Evolutionary conservation across 345 rosid species (phyloP).

Genomic region (Nephelium lappaceum): DNA sequence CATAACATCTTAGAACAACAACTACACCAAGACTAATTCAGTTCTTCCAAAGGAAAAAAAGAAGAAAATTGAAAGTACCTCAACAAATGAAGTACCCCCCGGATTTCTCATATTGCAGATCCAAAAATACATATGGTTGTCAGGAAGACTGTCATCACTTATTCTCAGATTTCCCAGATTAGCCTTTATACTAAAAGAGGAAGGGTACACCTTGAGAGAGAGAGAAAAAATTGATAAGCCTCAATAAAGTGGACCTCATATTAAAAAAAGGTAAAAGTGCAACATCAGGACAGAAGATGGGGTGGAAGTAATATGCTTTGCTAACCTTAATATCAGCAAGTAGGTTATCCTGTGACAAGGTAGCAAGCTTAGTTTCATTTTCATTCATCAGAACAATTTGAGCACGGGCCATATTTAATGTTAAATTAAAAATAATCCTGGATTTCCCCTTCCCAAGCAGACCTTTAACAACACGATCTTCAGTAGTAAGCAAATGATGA

Average conservation of each 20-base stretch:
- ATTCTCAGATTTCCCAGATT: slow-evolving; percentile 89
- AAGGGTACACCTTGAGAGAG: slow-evolving; percentile 81
- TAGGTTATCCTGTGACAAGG: slow-evolving; percentile 87
- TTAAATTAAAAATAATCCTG: slow-evolving; percentile 73
- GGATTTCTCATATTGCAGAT: slow-evolving; percentile 99
- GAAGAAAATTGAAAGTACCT: slow-evolving; percentile 47
- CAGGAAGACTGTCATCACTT: slow-evolving; percentile 94
- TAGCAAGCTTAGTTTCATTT: slow-evolving; percentile 81
- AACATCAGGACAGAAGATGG: slow-evolving; percentile 2
- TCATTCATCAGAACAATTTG: slow-evolving; percentile 93
- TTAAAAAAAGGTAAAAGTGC: slow-evolving; percentile 13
- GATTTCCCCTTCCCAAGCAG: slow-evolving; percentile 94
- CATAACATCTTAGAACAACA: not conserved
- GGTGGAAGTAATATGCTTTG: slow-evolving; percentile 13
- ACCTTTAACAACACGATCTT: slow-evolving; percentile 79
- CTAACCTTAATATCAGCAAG: slow-evolving; percentile 87
- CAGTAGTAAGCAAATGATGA: slow-evolving; percentile 28
- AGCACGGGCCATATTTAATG: slow-evolving; percentile 86
- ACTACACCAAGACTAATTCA: not conserved
- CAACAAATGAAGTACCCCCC: slow-evolving; percentile 95
- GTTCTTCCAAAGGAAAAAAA: slow-evolving; percentile 8
- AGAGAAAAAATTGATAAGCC: slow-evolving; percentile 28
- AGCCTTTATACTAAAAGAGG: slow-evolving; percentile 88
- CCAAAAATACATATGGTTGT: slow-evolving; percentile 85
- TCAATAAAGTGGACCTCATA: not conserved